These are phyloP conservation scores for Hyphopichia pseudoburtonii DNA, from an alignment of 1,139 yeast species.

Conservation along the genomic window DNA sequence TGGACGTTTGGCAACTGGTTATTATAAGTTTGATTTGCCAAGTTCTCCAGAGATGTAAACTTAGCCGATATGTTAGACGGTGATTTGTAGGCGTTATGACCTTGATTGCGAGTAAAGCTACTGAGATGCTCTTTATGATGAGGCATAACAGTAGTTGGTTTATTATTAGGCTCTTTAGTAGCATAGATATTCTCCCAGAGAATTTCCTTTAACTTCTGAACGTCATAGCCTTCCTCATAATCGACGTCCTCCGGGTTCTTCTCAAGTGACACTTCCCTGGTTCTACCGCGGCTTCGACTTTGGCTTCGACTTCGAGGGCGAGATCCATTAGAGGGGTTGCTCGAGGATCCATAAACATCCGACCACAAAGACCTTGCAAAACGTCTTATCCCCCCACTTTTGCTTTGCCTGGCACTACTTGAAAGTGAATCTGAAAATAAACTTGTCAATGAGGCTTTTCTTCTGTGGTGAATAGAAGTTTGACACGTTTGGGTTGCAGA, in stretches of 20 bases:
- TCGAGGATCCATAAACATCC: neutral
- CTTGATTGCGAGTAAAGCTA: too few relatives aligned
- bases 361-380: constrained; percentile 2
- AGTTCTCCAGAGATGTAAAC: too few relatives aligned
- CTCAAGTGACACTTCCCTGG: too few relatives aligned
- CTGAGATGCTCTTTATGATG: too few relatives aligned
- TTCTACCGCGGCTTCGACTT: neutral
- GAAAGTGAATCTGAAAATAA: constrained; percentile 1
- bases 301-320: neutral
- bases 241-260: too few relatives aligned
- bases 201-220: neutral
- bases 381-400: neutral
- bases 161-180: too few relatives aligned
- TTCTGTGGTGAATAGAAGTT: neutral
- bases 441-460: neutral
- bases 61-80: too few relatives aligned
- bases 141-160: too few relatives aligned
- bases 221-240: neutral
- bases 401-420: neutral
- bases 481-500: neutral
- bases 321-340: neutral
- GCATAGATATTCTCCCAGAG: neutral
- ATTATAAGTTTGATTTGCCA: too few relatives aligned
- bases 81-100: too few relatives aligned
- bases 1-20: too few relatives aligned